Conservation (phyloP, 208 protist species). For the Acanthamoeba royreba region DNA sequence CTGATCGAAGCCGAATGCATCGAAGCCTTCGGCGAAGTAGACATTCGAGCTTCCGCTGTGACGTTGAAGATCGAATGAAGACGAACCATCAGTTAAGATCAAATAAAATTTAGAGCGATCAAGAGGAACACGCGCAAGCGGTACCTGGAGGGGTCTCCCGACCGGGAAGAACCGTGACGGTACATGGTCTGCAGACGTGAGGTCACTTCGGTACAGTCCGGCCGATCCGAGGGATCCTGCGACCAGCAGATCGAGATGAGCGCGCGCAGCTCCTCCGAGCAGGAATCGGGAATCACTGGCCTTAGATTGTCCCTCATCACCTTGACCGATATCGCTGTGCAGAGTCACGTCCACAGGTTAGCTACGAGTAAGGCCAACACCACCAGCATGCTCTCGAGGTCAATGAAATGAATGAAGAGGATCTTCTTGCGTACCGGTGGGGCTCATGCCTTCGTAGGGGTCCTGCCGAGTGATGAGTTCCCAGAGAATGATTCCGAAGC, state of each 20-base stretch:
- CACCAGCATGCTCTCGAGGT: too few species aligned
- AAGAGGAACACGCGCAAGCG: too few species aligned
- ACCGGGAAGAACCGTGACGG: background rate
- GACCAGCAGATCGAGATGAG: background rate
- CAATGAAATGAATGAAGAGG: background rate
- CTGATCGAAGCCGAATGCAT: too few species aligned
- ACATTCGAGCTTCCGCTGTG: too few species aligned
- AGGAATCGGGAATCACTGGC: background rate
- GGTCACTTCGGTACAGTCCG: background rate
- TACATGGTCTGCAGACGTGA: background rate
- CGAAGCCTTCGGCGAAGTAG: too few species aligned
- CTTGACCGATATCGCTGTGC: background rate
- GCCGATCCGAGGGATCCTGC: background rate
- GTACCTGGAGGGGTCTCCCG: background rate
- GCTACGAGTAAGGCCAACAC: too few species aligned
- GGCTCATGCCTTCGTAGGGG: background rate
- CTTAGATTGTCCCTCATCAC: background rate
- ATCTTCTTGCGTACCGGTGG: background rate
- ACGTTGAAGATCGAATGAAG: too few species aligned
- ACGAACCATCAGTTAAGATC: too few species aligned
- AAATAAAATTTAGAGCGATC: too few species aligned
- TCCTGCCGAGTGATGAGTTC: background rate
- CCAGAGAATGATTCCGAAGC: slow-evolving; percentile 13
- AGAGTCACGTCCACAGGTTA: too few species aligned
- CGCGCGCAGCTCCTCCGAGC: background rate